Conservation (phyloP, 352 stramenopile species). For the Halophytophthora batemanensis region DNA sequence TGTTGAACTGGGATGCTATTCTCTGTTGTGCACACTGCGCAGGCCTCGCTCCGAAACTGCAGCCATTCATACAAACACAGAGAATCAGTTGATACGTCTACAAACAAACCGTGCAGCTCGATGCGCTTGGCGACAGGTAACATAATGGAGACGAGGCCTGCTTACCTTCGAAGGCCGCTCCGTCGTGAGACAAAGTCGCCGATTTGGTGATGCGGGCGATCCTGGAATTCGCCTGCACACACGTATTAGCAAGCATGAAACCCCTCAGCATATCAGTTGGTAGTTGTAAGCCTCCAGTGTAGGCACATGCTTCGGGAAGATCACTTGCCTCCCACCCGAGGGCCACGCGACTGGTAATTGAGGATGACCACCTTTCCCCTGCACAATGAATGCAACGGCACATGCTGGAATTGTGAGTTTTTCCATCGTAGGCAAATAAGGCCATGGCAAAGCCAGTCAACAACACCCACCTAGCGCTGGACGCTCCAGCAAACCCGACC, state of each 20-base stretch:
- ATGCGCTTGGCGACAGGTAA: no score
- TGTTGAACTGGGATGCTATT: not conserved
- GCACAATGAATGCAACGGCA: not conserved
- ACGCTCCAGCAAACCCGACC: slow-evolving; percentile 14
- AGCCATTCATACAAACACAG: not conserved
- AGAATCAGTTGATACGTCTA: no score
- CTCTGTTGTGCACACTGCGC: not conserved
- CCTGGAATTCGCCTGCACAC: slow-evolving; percentile 29
- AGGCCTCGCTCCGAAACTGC: slow-evolving; percentile 25
- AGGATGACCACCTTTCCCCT: slow-evolving; percentile 75
- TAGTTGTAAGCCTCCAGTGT: no score
- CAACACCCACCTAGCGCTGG: slow-evolving; percentile 30
- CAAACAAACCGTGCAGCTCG: no score
- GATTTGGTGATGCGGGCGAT: slow-evolving; percentile 54
- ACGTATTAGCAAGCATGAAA: not conserved
- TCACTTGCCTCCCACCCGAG: slow-evolving; percentile 65
- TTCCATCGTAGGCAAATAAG: not conserved
- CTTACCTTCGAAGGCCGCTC: slow-evolving; percentile 41
- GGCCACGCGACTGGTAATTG: slow-evolving; percentile 56
- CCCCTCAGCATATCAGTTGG: not conserved
- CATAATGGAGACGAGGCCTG: not conserved
- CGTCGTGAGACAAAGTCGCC: slow-evolving; percentile 32
- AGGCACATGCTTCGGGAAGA: not conserved
- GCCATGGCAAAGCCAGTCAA: not conserved
- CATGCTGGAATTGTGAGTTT: not conserved